These are phyloP conservation scores for Syzygium syzygioides DNA, from an alignment of 441 rosid genomes.

Conservation along the genomic window DNA sequence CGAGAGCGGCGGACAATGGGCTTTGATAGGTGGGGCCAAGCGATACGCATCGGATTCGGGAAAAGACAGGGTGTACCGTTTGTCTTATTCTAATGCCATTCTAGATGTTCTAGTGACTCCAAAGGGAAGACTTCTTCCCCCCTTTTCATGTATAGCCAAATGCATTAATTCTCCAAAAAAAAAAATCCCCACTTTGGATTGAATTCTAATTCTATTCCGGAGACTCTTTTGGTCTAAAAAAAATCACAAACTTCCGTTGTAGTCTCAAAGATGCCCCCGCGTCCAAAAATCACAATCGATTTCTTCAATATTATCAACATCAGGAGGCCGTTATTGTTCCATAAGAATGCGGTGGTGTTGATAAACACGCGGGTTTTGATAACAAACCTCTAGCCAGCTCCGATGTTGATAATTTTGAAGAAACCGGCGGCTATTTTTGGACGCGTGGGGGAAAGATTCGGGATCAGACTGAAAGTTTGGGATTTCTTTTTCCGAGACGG, in stretches of 20 bases:
- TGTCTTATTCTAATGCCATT: background rate
- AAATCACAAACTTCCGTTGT: no score
- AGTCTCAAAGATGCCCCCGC: background rate
- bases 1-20: background rate
- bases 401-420: background rate
- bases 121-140: background rate
- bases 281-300: accelerated
- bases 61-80: background rate
- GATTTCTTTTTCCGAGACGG: background rate
- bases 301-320: background rate
- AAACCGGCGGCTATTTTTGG: accelerated
- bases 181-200: no score
- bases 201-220: background rate
- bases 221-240: no score
- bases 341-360: background rate
- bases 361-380: background rate
- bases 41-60: background rate
- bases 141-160: background rate
- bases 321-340: background rate
- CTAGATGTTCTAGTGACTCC: background rate
- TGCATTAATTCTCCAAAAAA: background rate
- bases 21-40: background rate
- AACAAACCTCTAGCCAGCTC: accelerated
- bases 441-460: accelerated
- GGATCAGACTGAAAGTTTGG: accelerated